phyloP scores from a whole-genome alignment of 345 rosid genomes.

The Populus alba region DNA sequence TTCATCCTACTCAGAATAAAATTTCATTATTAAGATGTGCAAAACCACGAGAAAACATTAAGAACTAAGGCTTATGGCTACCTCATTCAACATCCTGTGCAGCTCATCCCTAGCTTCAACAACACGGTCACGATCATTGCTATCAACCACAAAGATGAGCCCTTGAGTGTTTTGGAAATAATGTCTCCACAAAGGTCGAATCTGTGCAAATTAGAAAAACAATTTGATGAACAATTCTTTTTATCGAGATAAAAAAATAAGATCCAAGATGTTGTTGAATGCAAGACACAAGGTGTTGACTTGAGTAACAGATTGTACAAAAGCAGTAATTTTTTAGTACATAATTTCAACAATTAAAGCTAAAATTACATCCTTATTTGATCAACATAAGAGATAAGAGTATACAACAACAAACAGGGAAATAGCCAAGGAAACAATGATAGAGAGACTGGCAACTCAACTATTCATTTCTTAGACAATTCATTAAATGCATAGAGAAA shows the following conservation, averaged over 20 bases:
- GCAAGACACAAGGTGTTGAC: not conserved
- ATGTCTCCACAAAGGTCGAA: conserved; percentile 67
- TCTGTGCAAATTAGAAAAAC: conserved; percentile 23
- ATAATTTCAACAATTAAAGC: too few species aligned
- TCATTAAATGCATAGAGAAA: not conserved
- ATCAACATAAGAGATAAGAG: conserved; percentile 3
- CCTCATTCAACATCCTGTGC: conserved; percentile 85
- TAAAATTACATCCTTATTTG: not conserved
- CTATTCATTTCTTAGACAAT: too few species aligned
- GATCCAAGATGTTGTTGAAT: not conserved
- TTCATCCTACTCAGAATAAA: conserved; percentile 47
- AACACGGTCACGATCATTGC: conserved; percentile 74
- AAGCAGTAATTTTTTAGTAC: not conserved
- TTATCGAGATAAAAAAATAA: not conserved
- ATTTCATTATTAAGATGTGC: not conserved
- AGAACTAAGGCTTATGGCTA: not conserved
- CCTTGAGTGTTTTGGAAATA: conserved; percentile 84
- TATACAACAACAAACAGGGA: not conserved
- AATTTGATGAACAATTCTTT: not conserved
- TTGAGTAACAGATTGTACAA: not conserved
- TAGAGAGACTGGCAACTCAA: not conserved
- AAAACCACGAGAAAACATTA: not conserved
- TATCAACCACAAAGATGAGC: conserved; percentile 82
- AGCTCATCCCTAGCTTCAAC: conserved; percentile 77
- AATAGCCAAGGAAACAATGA: not conserved